phyloP scores from a whole-genome alignment of 2,329 filamentous ascomycete genomes.

The Shiraia sp. region DNA sequence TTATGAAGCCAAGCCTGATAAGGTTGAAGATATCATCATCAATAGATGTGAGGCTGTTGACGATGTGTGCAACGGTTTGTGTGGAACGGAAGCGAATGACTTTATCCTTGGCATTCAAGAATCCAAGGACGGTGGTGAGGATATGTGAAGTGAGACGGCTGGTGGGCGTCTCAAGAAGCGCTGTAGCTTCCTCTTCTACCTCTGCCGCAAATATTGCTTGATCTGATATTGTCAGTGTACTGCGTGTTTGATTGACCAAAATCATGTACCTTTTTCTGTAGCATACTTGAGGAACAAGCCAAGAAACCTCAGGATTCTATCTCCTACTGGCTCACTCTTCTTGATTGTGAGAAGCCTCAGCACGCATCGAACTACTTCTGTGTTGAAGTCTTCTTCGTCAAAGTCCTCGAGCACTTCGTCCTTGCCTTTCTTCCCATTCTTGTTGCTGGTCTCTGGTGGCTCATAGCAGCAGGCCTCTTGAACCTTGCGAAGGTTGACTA shows the following conservation, averaged over 20 bases:
- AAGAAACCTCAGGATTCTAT: constrained; percentile 82
- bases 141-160: constrained; percentile 76
- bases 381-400: constrained; percentile 84
- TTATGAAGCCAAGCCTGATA: constrained; percentile 76
- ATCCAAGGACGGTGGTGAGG: constrained; percentile 71
- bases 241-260: not conserved
- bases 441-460: constrained; percentile 54
- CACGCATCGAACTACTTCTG: constrained; percentile 81
- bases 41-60: constrained; percentile 89
- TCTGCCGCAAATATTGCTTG: constrained; percentile 35
- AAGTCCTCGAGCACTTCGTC: constrained; percentile 63
- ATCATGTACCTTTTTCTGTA: constrained; percentile 57
- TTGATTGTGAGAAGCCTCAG: constrained; percentile 82
- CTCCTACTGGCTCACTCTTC: constrained; percentile 87
- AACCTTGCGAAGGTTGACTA: constrained; percentile 83
- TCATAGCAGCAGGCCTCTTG: constrained; percentile 79
- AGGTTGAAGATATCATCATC: constrained; percentile 90
- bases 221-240: constrained; percentile 26
- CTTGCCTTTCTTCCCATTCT: constrained; percentile 36
- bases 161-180: constrained; percentile 80
- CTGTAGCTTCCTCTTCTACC: constrained; percentile 69
- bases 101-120: constrained; percentile 90
- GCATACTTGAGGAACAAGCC: constrained; percentile 81
- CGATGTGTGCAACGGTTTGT: constrained; percentile 85
- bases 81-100: constrained; percentile 86